A percentile compares a stretch with the other conserved stretches of the same genome.
phyloP scores from a whole-genome alignment of 2,329 filamentous ascomycete genomes.

The Venturia aucupariae region DNA sequence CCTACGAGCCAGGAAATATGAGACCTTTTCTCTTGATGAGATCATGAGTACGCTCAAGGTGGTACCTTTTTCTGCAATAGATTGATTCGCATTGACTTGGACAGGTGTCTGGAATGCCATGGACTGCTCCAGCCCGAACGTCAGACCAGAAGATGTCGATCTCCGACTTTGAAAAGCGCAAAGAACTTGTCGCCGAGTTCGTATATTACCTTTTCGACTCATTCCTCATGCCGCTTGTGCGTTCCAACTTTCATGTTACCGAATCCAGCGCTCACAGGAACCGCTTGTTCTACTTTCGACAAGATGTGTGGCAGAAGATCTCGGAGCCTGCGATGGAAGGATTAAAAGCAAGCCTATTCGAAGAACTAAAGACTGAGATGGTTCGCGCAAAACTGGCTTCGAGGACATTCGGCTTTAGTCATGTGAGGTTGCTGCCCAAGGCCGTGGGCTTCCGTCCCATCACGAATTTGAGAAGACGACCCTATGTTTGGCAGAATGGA shows the following conservation, averaged over 20 bases:
- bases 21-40: slow-evolving; percentile 71
- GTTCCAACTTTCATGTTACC: slow-evolving; percentile 87
- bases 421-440: slow-evolving; percentile 77
- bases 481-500: slow-evolving; percentile 43
- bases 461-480: slow-evolving; percentile 68
- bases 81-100: neutral
- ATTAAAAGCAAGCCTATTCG: slow-evolving; percentile 66
- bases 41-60: slow-evolving; percentile 65
- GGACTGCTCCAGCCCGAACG: neutral
- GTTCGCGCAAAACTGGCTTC: slow-evolving; percentile 41
- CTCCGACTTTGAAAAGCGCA: slow-evolving; percentile 48
- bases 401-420: slow-evolving; percentile 60
- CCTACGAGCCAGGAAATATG: slow-evolving; percentile 67
- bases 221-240: slow-evolving; percentile 74
- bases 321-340: slow-evolving; percentile 61
- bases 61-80: neutral
- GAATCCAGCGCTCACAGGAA: slow-evolving; percentile 77
- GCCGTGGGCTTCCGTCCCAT: slow-evolving; percentile 68
- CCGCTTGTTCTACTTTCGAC: slow-evolving; percentile 83
- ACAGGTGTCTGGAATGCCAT: slow-evolving; percentile 28
- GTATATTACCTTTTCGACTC: slow-evolving; percentile 93
- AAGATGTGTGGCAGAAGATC: slow-evolving; percentile 78
- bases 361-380: slow-evolving; percentile 50
- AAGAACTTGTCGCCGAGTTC: slow-evolving; percentile 73
- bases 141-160: slow-evolving; percentile 5